Base-by-base conservation (phyloP, 371 early-diverging fungal genomes). In the Coemansia sp. region DNA sequence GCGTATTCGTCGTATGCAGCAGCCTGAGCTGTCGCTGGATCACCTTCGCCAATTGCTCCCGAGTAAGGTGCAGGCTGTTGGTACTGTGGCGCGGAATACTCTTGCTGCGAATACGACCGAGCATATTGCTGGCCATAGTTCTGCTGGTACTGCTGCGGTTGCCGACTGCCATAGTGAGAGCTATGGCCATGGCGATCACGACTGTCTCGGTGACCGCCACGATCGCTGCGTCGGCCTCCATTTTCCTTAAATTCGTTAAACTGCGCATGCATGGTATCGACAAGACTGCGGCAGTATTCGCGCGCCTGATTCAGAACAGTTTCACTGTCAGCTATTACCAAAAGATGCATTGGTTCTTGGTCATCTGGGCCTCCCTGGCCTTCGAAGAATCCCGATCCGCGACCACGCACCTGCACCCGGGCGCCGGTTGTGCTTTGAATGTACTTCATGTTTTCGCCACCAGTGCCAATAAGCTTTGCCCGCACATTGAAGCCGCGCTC, bases 381-480 rank as follows among this genome's bases (percentile, higher is more conserved):
- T 41, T 94, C 94, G 23, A 84, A 82, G 66, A 84, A 94, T 1
- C 94, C 94, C 9, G 95, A 94, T 1, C 95, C 95, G 46, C 82
- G 82, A 2, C 95, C 95, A 49, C 89, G 88, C 36, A 93, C 80
- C 52, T 92, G 90, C 7, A 95, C 89, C 12, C 89, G 82, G 13
- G 90, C 87, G 1, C 87, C 84, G 2, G 95, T 91, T 65, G 89
- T 90, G 57, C 85, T 85, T 69, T 93, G 90, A 65, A 95, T 92
- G 73, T 92, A 92, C 78, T 94, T 93, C 29, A 95, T 90, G 80
- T 89, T 93, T 13, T 86, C 85, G 26, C 95, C 95, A 17, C 80
- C 68, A 1, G 93, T 93, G 8, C 95, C 95, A 40, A 94, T 89
- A 51, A 95, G 85, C 78, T 94, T 94, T 17, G 91, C 91, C 13